phyloP scores from a whole-genome alignment of 257 asterid species.

The Nicotiana obtusifolia region DNA sequence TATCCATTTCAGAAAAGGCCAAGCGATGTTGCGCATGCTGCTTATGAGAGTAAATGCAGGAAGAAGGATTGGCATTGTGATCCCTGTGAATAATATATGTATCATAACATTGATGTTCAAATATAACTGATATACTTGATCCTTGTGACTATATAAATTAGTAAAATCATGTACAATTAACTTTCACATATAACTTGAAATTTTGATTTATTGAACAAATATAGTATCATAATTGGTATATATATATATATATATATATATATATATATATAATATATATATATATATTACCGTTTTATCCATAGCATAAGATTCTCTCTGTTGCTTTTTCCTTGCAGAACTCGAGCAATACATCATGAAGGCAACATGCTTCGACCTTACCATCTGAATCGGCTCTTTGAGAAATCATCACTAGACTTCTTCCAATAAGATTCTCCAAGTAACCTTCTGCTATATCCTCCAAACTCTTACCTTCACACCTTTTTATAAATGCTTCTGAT shows the following conservation, averaged over 20 bases:
- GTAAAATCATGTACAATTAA: not conserved
- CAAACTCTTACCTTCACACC: not conserved
- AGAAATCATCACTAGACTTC: slow-evolving; percentile 11
- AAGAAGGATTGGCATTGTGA: not conserved
- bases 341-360: slow-evolving; percentile 17
- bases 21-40: not conserved
- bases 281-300: not conserved
- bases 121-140: not conserved
- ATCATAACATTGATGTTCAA: too few species aligned
- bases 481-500: slow-evolving; percentile 10
- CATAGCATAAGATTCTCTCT: not conserved
- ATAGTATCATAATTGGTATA: not conserved
- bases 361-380: not conserved
- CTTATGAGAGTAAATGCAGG: too few species aligned
- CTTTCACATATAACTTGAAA: not conserved
- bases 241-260: too few species aligned
- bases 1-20: not conserved
- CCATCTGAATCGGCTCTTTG: not conserved
- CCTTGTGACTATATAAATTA: not conserved
- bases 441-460: slow-evolving; percentile 18
- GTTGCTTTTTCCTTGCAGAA: slow-evolving; percentile 8
- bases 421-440: slow-evolving; percentile 12
- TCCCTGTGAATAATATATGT: not conserved
- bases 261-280: too few species aligned
- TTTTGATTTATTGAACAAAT: not conserved